Evolutionary conservation across 164 flowering plant genomes (phyloP).

Genomic region (Macadamia integrifolia): DNA sequence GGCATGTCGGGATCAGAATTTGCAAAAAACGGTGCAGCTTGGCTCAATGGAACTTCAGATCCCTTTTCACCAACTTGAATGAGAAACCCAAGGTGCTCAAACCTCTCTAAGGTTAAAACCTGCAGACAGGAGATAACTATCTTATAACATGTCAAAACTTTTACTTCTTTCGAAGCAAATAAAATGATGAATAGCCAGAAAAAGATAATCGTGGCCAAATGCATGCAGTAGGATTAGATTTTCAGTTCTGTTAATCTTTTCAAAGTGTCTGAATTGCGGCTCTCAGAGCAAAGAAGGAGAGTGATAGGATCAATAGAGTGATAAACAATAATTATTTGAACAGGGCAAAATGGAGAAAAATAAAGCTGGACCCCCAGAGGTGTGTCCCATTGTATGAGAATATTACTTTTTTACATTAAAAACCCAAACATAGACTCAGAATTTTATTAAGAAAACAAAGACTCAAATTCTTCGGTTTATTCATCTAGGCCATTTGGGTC

Average conservation of each 20-base stretch:
- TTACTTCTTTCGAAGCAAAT: not conserved
- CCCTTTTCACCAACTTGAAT: conserved; percentile 65
- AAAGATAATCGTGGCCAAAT: not conserved
- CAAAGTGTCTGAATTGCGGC: no score
- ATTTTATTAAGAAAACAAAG: no score
- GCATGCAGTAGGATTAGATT: not conserved
- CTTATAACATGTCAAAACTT: not conserved
- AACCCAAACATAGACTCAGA: no score
- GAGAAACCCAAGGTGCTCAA: conserved; percentile 70
- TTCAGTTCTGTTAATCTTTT: no score
- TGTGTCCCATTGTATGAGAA: no score
- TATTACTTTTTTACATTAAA: no score
- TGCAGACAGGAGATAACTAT: conserved; percentile 8
- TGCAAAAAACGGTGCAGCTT: conserved; percentile 72
- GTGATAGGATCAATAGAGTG: not conserved
- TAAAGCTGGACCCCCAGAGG: not conserved
- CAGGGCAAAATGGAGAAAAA: not conserved
- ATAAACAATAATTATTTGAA: not conserved
- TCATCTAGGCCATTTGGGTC: not conserved
- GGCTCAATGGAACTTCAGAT: conserved; percentile 47
- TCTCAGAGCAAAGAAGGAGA: not conserved
- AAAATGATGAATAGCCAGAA: not conserved
- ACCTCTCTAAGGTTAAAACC: conserved; percentile 64
- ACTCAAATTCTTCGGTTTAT: no score
- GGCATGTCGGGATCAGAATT: conserved; percentile 89